A percentile compares a stretch with the other conserved stretches of the same genome.
phyloP scores from a whole-genome alignment of 257 asterid species.

The Fraxinus quadrangulata region DNA sequence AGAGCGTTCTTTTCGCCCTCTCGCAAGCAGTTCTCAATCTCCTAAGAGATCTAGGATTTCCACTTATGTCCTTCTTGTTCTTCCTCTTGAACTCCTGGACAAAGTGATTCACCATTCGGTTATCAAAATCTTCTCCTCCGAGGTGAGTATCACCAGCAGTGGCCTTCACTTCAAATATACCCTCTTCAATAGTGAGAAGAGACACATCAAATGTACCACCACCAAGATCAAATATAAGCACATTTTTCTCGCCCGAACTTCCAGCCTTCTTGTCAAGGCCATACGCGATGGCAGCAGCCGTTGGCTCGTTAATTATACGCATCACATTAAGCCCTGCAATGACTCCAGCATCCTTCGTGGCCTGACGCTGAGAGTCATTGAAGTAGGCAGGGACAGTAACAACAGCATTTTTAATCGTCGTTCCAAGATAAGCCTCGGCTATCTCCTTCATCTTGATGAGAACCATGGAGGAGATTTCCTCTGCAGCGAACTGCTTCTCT shows the following conservation, averaged over 20 bases:
- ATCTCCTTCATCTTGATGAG: constrained; percentile 2
- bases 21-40: constrained; percentile 1
- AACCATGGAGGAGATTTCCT: constrained; percentile 5
- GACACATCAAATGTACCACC: constrained; percentile 1
- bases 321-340: background rate
- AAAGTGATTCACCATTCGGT: constrained; percentile 6
- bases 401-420: background rate
- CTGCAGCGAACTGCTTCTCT: background rate
- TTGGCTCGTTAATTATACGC: background rate
- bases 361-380: background rate
- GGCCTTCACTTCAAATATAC: background rate
- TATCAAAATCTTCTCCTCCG: background rate
- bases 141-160: constrained; percentile 8
- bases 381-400: constrained; percentile 2
- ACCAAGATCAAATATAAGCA: background rate
- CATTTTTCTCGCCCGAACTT: background rate
- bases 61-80: background rate
- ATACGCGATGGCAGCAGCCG: background rate
- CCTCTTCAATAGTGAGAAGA: constrained; percentile 5
- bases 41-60: constrained; percentile 7
- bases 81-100: background rate
- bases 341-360: constrained; percentile 2
- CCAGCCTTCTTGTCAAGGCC: background rate
- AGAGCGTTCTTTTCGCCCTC: background rate
- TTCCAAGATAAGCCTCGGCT: background rate